Evolutionary conservation across 768 basidiomycete genomes (phyloP), one percentile per base, ranked within the genome.

Genomic region (button mushroom (Agaricus bisporus)): DNA sequence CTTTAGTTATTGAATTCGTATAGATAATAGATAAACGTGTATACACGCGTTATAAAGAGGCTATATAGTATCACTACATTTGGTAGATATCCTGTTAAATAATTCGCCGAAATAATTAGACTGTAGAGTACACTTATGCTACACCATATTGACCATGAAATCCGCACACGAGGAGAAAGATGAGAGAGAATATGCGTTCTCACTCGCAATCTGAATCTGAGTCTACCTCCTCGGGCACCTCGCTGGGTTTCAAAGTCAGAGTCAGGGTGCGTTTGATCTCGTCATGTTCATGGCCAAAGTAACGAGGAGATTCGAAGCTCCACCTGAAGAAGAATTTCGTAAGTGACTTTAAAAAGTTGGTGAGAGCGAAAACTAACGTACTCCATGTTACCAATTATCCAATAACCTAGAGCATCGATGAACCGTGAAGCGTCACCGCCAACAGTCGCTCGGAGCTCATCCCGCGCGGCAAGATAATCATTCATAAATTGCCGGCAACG

Each of bases 291-390:
- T 73, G 67, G 43, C 84, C 85, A 61, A 88, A 86, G 69, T 88
- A 86, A 35, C 83, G 74, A 59, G 78, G 76, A 28, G 79, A 82
- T 66, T 85, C 80, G 65, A 88, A 85, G 61, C 82, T 81, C 85
- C 84, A 85, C 54, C 77, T 77, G 49, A 55, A 53, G 42, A 46
- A 49, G n/a, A 12, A 20, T 54, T 20, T 22, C 17, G 41, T 41
- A 29, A 41, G 43, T 18, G 26, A 58, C 57, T 41, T 25, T 22
- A 38, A 20, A n/a, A 20, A 28, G 15, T 25, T 17, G 42, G 42
- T 39, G 36, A 22, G 36, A 18, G 8, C 8, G 11, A 32, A 32
- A 20, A 17, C 35, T 48, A 45, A 64, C 72, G 65, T 65, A 78
- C 74, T 73, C 75, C 49, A 83, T 67, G 68, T 83, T 86, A 25